Evolutionary conservation across 495 filamentous ascomycete species (phyloP).

Genomic region (Penicillium waksmanii): DNA sequence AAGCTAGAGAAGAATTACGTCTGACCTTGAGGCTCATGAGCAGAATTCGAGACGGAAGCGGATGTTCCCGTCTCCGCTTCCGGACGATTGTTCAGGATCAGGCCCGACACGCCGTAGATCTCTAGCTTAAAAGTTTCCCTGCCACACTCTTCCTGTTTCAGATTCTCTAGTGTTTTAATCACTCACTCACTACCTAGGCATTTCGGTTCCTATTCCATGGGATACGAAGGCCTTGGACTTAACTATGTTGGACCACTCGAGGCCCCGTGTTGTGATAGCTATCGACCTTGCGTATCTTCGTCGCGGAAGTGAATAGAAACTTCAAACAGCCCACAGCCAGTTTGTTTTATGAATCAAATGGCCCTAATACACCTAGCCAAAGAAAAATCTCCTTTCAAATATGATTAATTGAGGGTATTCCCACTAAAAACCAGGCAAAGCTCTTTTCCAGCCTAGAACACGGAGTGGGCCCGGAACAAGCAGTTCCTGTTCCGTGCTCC

Average conservation of each 20-base stretch:
- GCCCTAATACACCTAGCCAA: neutral
- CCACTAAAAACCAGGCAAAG: neutral
- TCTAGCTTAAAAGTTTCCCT: neutral
- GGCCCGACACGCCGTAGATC: neutral
- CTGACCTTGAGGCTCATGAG: too few relatives aligned
- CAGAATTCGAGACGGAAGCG: too few relatives aligned
- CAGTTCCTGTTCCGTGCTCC: neutral
- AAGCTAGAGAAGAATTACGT: too few relatives aligned
- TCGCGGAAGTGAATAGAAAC: too few relatives aligned
- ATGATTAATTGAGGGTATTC: neutral
- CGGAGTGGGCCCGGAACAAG: conserved; percentile 3
- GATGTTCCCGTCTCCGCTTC: neutral
- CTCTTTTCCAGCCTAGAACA: conserved; percentile 4
- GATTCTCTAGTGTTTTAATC: neutral
- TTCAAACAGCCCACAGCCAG: too few relatives aligned
- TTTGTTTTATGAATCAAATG: too few relatives aligned
- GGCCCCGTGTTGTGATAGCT: too few relatives aligned
- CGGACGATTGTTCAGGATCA: neutral
- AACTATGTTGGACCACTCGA: too few relatives aligned
- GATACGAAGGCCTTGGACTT: too few relatives aligned
- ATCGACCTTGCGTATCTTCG: too few relatives aligned
- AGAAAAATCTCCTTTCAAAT: neutral
- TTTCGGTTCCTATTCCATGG: neutral
- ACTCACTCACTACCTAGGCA: neutral
- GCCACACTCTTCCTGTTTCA: neutral